These are phyloP conservation scores for Magnaporthiopsis incrustans DNA, from an alignment of 2,329 filamentous ascomycete genomes.

Conservation along the genomic window DNA sequence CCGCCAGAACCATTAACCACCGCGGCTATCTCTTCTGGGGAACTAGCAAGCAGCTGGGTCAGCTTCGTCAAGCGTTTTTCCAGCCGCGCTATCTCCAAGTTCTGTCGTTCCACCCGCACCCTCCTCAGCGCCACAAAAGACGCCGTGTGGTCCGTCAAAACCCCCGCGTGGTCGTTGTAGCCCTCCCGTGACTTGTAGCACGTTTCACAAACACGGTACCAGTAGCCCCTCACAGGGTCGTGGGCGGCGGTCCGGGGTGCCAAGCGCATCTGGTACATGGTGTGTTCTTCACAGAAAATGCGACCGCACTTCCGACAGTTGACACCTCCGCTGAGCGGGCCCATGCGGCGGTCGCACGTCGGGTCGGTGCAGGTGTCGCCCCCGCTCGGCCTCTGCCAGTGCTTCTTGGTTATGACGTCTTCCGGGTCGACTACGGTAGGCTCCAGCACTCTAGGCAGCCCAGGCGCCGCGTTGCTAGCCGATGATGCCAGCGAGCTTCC, in stretches of 20 bases:
- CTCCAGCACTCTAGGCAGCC: slow-evolving; percentile 12
- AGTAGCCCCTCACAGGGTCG: slow-evolving; percentile 82
- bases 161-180: slow-evolving; percentile 81
- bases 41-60: slow-evolving; percentile 71
- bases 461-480: neutral
- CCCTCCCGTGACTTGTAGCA: slow-evolving; percentile 95
- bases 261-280: slow-evolving; percentile 99
- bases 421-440: slow-evolving; percentile 63
- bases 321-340: slow-evolving; percentile 71
- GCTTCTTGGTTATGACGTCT: slow-evolving; percentile 75
- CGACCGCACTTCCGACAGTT: slow-evolving; percentile 92
- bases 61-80: slow-evolving; percentile 90
- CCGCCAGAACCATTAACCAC: slow-evolving; percentile 27
- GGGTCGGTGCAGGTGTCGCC: slow-evolving; percentile 84
- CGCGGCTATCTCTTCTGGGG: slow-evolving; percentile 55
- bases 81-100: slow-evolving; percentile 78
- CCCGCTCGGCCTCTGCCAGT: slow-evolving; percentile 75
- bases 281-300: slow-evolving; percentile 94
- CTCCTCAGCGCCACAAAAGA: slow-evolving; percentile 64
- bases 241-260: slow-evolving; percentile 73
- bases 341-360: slow-evolving; percentile 71
- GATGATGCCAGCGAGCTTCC: neutral
- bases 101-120: slow-evolving; percentile 73
- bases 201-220: slow-evolving; percentile 97
- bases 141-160: slow-evolving; percentile 63